Percentiles rank a stretch among this genome's conserved stretches.
Evolutionary conservation across 768 basidiomycete genomes (phyloP).

Genomic region (Cantharellus anzutake): DNA sequence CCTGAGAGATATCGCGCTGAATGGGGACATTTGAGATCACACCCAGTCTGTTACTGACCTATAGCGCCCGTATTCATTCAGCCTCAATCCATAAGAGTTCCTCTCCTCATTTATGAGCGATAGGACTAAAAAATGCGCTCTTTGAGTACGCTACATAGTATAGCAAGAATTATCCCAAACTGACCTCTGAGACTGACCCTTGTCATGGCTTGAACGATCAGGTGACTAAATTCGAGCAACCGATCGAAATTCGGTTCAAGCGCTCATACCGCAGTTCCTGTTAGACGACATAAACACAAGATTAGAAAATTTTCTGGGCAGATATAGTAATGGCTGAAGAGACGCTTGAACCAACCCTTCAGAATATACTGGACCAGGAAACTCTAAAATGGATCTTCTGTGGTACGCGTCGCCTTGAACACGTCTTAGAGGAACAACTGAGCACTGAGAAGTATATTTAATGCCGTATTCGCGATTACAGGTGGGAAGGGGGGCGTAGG

Average conservation of each 20-base stretch:
- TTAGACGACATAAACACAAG: too few relatives aligned
- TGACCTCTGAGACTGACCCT: background rate
- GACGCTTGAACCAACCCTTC: constrained; percentile 63
- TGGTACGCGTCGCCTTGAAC: constrained; percentile 32
- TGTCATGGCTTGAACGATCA: background rate
- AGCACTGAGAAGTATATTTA: background rate
- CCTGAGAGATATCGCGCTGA: constrained; percentile 22
- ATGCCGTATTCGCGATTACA: constrained; percentile 16
- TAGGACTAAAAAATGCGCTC: constrained; percentile 32
- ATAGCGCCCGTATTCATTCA: constrained; percentile 76
- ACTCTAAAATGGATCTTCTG: constrained; percentile 98
- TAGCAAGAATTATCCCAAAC: constrained; percentile 3
- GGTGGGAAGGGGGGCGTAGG: constrained; percentile 99
- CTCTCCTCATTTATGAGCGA: constrained; percentile 77
- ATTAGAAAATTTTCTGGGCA: background rate
- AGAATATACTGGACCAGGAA: constrained; percentile 87
- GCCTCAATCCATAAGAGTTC: constrained; percentile 76
- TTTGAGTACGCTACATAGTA: background rate
- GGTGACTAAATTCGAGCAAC: too few relatives aligned
- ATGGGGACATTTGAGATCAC: background rate
- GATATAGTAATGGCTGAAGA: constrained; percentile 33
- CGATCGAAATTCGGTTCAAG: too few relatives aligned
- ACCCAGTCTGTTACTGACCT: constrained; percentile 26
- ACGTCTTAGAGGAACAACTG: background rate
- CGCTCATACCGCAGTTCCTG: too few relatives aligned